Percentiles rank a stretch among this genome's conserved stretches.
Conservation (phyloP, 345 rosid genomes). For the Salix koriyanagi region DNA sequence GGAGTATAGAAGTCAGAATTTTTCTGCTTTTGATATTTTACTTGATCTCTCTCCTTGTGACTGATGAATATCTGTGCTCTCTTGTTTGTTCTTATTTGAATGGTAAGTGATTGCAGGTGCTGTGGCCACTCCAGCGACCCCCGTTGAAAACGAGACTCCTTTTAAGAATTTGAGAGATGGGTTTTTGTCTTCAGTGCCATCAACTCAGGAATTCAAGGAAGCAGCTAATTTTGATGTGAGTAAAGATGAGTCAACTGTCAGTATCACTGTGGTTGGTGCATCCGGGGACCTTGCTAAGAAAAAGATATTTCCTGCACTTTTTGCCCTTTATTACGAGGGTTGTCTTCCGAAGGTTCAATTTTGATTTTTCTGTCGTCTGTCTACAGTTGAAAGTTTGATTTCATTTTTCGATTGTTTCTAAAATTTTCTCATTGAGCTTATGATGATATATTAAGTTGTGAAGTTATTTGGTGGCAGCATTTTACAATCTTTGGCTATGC, state of each 20-base stretch:
- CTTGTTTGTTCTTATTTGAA: neutral
- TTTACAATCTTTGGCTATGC: conserved; percentile 91
- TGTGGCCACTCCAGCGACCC: conserved; percentile 41
- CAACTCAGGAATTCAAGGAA: conserved; percentile 41
- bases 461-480: conserved; percentile 50
- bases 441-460: neutral
- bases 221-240: conserved; percentile 37
- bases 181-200: conserved; percentile 32
- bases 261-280: conserved; percentile 93
- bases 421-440: conserved; percentile 7
- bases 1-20: neutral
- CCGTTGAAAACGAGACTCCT: conserved; percentile 38
- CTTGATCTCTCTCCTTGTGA: neutral
- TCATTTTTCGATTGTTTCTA: neutral
- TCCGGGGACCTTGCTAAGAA: conserved; percentile 99
- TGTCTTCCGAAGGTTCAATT: conserved; percentile 79
- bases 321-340: conserved; percentile 91
- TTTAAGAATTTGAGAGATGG: conserved; percentile 44
- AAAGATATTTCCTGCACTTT: conserved; percentile 98
- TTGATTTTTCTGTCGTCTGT: neutral
- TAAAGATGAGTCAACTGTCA: conserved; percentile 62
- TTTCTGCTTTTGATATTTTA: conserved; percentile 1
- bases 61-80: neutral
- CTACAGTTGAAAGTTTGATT: neutral
- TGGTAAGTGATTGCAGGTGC: conserved; percentile 45